Evolutionary conservation across 1,284 basidiomycete species (phyloP).

Genomic region (Irpex sp.): DNA sequence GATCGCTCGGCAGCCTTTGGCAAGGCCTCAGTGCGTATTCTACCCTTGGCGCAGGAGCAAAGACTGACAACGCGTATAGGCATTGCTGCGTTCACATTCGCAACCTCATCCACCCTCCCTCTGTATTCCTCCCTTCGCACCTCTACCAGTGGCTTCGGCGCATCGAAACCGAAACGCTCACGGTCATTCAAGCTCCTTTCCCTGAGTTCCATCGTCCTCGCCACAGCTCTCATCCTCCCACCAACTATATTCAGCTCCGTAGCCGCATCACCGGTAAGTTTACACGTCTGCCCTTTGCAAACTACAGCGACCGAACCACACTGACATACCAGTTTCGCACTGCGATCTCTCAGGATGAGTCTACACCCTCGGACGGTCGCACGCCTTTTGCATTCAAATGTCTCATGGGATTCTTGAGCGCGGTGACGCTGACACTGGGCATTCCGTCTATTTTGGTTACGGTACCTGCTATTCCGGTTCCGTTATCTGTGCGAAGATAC

Average conservation of each 20-base stretch:
- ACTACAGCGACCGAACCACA: neutral
- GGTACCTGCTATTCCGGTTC: conserved; percentile 42
- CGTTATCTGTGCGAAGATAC: conserved; percentile 33
- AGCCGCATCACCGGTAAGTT: conserved; percentile 36
- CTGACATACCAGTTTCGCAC: neutral
- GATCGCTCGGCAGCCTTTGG: conserved; percentile 46
- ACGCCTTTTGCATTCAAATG: conserved; percentile 18
- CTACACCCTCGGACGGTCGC: conserved; percentile 12
- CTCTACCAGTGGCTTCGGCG: conserved; percentile 26
- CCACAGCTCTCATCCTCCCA: conserved; percentile 48
- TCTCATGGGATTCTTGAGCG: conserved; percentile 39
- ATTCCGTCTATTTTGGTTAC: conserved; percentile 58
- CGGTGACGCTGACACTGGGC: conserved; percentile 49
- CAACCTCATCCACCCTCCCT: conserved; percentile 56
- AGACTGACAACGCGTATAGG: conserved; percentile 25
- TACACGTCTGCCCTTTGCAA: conserved; percentile 9
- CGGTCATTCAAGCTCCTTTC: conserved; percentile 58
- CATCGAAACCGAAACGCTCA: conserved; percentile 40
- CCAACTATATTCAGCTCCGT: conserved; percentile 45
- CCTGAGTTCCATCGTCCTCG: conserved; percentile 41
- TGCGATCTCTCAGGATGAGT: conserved; percentile 15
- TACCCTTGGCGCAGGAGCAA: neutral
- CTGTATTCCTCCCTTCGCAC: conserved; percentile 56
- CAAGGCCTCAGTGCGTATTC: conserved; percentile 52
- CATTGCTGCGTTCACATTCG: conserved; percentile 55